These are phyloP conservation scores for Penicillium vulpinum DNA, from an alignment of 2,329 filamentous ascomycete species.

Conservation along the genomic window DNA sequence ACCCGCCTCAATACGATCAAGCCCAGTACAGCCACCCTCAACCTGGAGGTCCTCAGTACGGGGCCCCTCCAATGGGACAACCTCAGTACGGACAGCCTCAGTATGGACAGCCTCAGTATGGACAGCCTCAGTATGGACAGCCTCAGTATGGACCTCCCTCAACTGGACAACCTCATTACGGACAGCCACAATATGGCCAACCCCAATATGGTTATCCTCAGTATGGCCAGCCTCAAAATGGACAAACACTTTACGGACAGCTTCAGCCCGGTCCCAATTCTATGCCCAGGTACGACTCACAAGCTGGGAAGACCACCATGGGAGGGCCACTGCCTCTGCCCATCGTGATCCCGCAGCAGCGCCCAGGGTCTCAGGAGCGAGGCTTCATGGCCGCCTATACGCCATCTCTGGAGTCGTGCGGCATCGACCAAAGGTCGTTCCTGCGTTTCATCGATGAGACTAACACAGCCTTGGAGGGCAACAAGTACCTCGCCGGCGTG, in stretches of 20 bases:
- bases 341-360: conserved; percentile 6
- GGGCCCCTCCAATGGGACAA: not conserved
- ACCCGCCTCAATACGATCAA: not conserved
- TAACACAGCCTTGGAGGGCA: conserved; percentile 39
- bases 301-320: not conserved
- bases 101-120: not conserved
- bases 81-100: not conserved
- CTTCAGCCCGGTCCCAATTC: not conserved
- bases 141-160: not conserved
- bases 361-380: conserved; percentile 4
- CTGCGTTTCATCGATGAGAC: conserved; percentile 30
- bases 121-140: not conserved
- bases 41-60: not conserved
- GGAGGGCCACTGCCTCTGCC: not conserved
- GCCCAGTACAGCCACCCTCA: not conserved
- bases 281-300: not conserved
- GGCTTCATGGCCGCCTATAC: conserved; percentile 7
- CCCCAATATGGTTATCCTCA: not conserved
- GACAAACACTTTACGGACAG: not conserved
- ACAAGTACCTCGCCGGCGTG: conserved; percentile 36
- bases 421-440: conserved; percentile 17
- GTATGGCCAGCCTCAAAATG: not conserved
- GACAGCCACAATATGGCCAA: not conserved
- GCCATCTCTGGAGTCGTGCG: not conserved
- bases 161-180: not conserved